phyloP scores from a whole-genome alignment of 805 yeast species.

The Cyberlindnera subsufficiens region DNA sequence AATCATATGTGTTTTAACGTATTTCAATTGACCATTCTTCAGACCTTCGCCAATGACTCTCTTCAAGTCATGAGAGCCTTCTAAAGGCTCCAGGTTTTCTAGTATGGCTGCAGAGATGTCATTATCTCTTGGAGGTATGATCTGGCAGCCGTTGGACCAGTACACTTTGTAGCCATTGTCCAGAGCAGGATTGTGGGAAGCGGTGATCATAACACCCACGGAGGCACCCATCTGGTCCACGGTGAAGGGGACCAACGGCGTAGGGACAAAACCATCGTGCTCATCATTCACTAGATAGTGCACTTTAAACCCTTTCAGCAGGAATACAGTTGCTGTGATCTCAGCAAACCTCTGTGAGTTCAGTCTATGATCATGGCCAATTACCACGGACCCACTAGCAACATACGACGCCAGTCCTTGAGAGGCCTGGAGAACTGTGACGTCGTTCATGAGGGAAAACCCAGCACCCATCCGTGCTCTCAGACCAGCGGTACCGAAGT shows the following conservation, averaged over 20 bases:
- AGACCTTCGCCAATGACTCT: slow-evolving; percentile 29
- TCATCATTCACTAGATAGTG: slow-evolving; percentile 43
- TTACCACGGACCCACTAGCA: slow-evolving; percentile 43
- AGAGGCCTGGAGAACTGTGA: slow-evolving; percentile 85
- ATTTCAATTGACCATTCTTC: slow-evolving; percentile 25
- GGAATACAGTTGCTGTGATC: slow-evolving; percentile 69
- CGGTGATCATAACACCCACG: slow-evolving; percentile 91
- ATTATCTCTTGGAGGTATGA: slow-evolving; percentile 84
- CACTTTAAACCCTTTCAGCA: slow-evolving; percentile 63
- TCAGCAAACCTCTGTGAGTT: slow-evolving; percentile 77
- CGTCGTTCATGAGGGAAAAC: slow-evolving; percentile 79
- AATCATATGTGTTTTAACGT: slow-evolving; percentile 38
- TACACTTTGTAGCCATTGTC: slow-evolving; percentile 96
- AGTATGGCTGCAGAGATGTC: slow-evolving; percentile 64
- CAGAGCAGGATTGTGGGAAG: slow-evolving; percentile 78
- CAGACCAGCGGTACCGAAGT: slow-evolving; percentile 93
- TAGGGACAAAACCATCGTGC: slow-evolving; percentile 47
- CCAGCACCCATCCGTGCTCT: slow-evolving; percentile 90
- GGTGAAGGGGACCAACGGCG: slow-evolving; percentile 90
- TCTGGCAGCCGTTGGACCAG: slow-evolving; percentile 91
- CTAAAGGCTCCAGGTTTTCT: slow-evolving; percentile 56
- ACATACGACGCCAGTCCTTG: slow-evolving; percentile 67
- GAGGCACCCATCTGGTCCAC: slow-evolving; percentile 58
- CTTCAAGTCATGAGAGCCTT: slow-evolving; percentile 41
- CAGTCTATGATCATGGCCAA: slow-evolving; percentile 91